These are phyloP conservation scores for Diaporthe australafricana DNA, from an alignment of 2,329 filamentous ascomycete genomes.

Conservation along the genomic window DNA sequence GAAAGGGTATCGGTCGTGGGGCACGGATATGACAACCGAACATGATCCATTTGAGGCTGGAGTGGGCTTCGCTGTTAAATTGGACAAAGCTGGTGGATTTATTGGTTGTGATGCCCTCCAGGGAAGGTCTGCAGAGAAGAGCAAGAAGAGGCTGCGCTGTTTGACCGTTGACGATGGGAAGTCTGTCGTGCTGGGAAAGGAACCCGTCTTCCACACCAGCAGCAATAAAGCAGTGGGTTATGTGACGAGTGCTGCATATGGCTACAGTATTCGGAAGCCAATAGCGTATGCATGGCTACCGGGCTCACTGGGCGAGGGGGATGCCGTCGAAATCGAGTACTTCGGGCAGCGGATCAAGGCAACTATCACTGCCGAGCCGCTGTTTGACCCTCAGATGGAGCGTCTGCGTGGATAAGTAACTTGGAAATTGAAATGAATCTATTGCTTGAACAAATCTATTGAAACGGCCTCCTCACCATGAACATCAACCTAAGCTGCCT, in stretches of 20 bases:
- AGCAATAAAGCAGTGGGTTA: slow-evolving; percentile 62
- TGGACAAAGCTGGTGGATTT: slow-evolving; percentile 57
- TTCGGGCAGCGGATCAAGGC: slow-evolving; percentile 66
- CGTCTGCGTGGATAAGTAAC: slow-evolving; percentile 18
- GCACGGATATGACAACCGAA: slow-evolving; percentile 70
- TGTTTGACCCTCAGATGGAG: slow-evolving; percentile 51
- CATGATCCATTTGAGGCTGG: slow-evolving; percentile 71
- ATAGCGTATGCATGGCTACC: slow-evolving; percentile 71
- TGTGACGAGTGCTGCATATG: slow-evolving; percentile 71
- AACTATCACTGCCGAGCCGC: slow-evolving; percentile 62
- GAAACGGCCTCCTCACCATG: too few species aligned
- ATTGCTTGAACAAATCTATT: too few species aligned
- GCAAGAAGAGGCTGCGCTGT: slow-evolving; percentile 55
- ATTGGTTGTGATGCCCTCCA: slow-evolving; percentile 64
- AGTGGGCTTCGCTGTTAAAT: slow-evolving; percentile 60
- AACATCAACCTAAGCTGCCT: too few species aligned
- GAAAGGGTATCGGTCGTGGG: slow-evolving; percentile 68
- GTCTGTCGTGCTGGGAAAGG: slow-evolving; percentile 71
- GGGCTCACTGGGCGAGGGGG: slow-evolving; percentile 56
- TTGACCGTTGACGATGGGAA: slow-evolving; percentile 66
- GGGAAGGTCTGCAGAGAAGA: slow-evolving; percentile 50
- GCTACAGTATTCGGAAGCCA: slow-evolving; percentile 68
- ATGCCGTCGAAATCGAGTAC: slow-evolving; percentile 69
- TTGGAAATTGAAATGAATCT: too few species aligned
- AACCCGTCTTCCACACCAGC: slow-evolving; percentile 65